Base-by-base conservation (phyloP, 2,329 filamentous ascomycete species). In the Trichoderma sp. region DNA sequence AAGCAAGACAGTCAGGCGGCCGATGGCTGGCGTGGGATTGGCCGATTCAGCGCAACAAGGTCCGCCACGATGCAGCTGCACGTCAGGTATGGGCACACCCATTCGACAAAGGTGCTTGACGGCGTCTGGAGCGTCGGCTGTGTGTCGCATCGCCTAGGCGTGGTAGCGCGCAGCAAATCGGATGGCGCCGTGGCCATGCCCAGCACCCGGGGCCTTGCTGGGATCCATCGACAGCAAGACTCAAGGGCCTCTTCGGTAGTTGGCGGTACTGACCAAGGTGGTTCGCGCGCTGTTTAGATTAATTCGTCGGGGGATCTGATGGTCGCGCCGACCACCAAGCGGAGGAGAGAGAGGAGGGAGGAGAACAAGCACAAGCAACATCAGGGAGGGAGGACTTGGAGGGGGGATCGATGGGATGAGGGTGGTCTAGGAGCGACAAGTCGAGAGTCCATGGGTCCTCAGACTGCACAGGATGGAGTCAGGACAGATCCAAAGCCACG, bases 21-120 rank as follows among this genome's bases (percentile, higher is more conserved):
- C 75, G 35, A 67, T 38, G 63, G 56, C 69, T 18, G 63, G n/a
- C 62, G 38, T 60, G 50, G 75, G 75, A 76, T 76, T 76, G 75
- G 75, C 69, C 63, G 69, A 60, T 71, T 67, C 62, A 60, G 69
- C 69, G 33, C 75, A 68, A 53, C 56, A 50, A 74, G 69, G 63
- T 74, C 75, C 75, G 75, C 68, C 53, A 74, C 75, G 69, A 76
- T 76, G 75, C 75, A 76, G 62, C 75, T 76, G 69, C 69, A 76
- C 68, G 69, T 76, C 69, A 76, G 71, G 63, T 74, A 67, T 72
- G 69, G 67, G 38, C 66, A 74, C 75, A 74, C 69, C 75, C 69
- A 74, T 76, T 76, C 56, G 75, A 74, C 75, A 53, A 73, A 18
- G 63, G 35, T 68, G 69, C 69, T 63, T 33, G 67, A 74, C 74